Evolutionary conservation across 192 early-diverging fungal species (phyloP).

Genomic region (Oehlia diaphana): DNA sequence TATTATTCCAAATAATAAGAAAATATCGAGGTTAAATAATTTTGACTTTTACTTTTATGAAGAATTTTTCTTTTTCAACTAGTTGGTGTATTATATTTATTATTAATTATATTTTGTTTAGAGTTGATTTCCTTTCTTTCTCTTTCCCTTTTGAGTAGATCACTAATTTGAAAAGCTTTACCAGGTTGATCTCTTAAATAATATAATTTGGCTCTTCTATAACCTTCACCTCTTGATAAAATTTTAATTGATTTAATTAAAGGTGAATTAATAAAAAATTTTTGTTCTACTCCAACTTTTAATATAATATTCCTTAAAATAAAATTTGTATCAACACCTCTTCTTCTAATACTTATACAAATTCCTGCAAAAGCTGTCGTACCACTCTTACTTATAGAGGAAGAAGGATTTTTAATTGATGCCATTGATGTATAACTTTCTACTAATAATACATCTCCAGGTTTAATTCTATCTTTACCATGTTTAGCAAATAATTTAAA

Average conservation of each 20-base stretch:
- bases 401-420: conserved; percentile 39
- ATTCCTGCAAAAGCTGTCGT: conserved; percentile 63
- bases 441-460: conserved; percentile 68
- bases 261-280: conserved; percentile 74
- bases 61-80: no score
- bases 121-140: neutral
- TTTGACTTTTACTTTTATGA: no score
- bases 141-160: conserved; percentile 32
- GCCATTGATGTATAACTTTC: conserved; percentile 63
- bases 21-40: no score
- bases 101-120: no score
- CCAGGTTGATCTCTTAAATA: conserved; percentile 78
- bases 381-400: conserved; percentile 35
- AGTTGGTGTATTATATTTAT: no score
- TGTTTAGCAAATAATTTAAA: conserved; percentile 62
- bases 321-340: conserved; percentile 74
- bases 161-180: conserved; percentile 61
- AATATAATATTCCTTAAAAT: conserved; percentile 76
- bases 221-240: conserved; percentile 54
- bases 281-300: conserved; percentile 76
- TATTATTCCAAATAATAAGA: no score
- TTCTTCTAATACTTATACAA: conserved; percentile 70
- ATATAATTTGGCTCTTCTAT: conserved; percentile 73
- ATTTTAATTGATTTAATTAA: conserved; percentile 73
- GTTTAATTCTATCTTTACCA: conserved; percentile 53